Base-by-base conservation (phyloP, 495 filamentous ascomycete genomes). In the Umbilicaria muhlenbergii region DNA sequence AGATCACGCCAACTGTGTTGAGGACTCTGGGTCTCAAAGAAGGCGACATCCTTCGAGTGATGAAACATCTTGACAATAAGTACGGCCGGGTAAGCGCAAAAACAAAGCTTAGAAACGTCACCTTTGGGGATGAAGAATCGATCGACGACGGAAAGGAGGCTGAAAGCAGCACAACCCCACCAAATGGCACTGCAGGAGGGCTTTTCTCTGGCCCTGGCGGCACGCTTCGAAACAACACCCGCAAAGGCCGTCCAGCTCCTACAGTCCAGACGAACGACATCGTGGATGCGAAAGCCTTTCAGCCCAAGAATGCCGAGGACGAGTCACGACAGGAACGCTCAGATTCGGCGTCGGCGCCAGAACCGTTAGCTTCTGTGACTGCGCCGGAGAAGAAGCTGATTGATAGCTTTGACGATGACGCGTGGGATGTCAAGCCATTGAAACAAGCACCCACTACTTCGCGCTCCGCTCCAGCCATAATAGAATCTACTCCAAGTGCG, bases 391-490 rank as follows among this genome's bases (percentile, higher is more conserved):
- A 58, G 42, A 63, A 60, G 52, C 58, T 60, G 28, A 39, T 60
- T 15, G 62, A 67, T 39, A 86, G 86, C 16, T 96, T 99, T 49
- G 91, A 99, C 35, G 92, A 98, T 53, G 85, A 95, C 67, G 92
- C 92, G 21, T 99, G 91, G 91, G 84, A 88, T 55, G 79, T 91
- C 8, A 95, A 95, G 65, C 84, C 87, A n/a, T 70, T 83, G n/a
- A 84, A 78, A 58, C 73, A 78, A 48, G 57, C 65, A 3, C 47
- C 59, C 39, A 19, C 60, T n/a, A 19, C 59, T 52, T 42, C 55
- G 57, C 34, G 60, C 54, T 36, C 59, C 7, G 41, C 55, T 32
- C 47, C 54, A 28, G 35, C 54, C 17, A 32, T 68, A 44, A 37
- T 60, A 36, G 41, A 62, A 24, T 34, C 36, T 14, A 41, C 56